Percentiles rank a stretch among this genome's conserved stretches.
Evolutionary conservation across 208 protist genomes (phyloP).

Genomic region (Herpetomonas tarakana): DNA sequence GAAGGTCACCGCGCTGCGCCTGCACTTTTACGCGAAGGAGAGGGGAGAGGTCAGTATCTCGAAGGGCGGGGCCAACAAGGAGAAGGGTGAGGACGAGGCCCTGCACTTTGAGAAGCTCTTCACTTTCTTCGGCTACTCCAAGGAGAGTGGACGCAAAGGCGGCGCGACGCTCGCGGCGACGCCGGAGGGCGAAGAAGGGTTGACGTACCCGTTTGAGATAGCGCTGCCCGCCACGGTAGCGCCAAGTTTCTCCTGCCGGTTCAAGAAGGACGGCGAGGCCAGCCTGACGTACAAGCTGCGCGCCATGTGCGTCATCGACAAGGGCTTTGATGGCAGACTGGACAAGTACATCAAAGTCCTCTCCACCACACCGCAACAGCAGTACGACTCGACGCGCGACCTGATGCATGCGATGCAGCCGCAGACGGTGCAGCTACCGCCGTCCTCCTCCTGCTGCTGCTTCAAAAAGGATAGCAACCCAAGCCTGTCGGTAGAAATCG

Average conservation of each 20-base stretch:
- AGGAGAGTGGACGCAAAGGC: constrained; percentile 26
- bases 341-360: constrained; percentile 16
- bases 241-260: constrained; percentile 8
- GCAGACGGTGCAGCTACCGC: background rate
- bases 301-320: constrained; percentile 31
- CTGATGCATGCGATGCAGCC: background rate
- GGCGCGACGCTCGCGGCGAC: constrained; percentile 34
- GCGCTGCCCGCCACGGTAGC: constrained; percentile 4
- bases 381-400: background rate
- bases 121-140: constrained; percentile 44
- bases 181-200: background rate
- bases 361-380: constrained; percentile 15
- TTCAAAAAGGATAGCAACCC: background rate
- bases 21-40: constrained; percentile 26
- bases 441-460: background rate
- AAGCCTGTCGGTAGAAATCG: background rate
- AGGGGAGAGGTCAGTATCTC: constrained; percentile 16
- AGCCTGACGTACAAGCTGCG: constrained; percentile 29
- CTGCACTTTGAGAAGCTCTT: constrained; percentile 34
- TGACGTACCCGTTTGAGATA: constrained; percentile 13
- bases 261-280: constrained; percentile 5
- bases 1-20: constrained; percentile 26
- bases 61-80: constrained; percentile 3
- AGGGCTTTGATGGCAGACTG: constrained; percentile 26
- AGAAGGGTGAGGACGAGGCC: constrained; percentile 10